phyloP scores from a whole-genome alignment of 73 alveolate genomes.

The Uronychia setigera region DNA sequence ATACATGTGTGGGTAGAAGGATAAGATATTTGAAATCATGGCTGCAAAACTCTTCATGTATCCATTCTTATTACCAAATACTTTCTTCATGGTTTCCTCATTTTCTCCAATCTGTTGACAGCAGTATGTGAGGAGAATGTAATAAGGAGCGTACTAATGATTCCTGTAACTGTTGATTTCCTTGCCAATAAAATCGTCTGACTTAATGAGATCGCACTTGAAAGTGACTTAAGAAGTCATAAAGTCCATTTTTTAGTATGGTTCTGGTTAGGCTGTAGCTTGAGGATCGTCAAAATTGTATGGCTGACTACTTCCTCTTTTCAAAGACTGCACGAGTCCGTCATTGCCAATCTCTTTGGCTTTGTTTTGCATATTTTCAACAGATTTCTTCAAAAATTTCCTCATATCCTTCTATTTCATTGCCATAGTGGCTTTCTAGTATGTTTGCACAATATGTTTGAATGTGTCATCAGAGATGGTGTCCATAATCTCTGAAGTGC shows the following conservation, averaged over 20 bases:
- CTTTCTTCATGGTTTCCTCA: neutral
- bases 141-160: neutral
- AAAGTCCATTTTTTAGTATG: neutral
- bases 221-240: neutral
- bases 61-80: neutral
- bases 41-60: neutral
- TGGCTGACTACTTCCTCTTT: neutral
- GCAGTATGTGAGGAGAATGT: neutral
- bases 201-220: neutral
- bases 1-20: neutral
- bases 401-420: neutral
- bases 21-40: neutral
- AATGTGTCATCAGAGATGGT: neutral
- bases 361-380: neutral
- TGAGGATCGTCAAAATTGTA: no score
- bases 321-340: neutral
- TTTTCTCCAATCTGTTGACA: neutral
- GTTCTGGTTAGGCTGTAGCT: neutral
- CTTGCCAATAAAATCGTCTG: neutral
- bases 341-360: neutral
- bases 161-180: neutral
- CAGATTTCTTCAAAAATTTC: neutral
- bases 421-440: neutral
- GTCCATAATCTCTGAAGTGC: neutral
- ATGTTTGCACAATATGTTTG: neutral